Evolutionary conservation across 2,329 filamentous ascomycete genomes (phyloP).

Genomic region (Triangularia verruculosa): DNA sequence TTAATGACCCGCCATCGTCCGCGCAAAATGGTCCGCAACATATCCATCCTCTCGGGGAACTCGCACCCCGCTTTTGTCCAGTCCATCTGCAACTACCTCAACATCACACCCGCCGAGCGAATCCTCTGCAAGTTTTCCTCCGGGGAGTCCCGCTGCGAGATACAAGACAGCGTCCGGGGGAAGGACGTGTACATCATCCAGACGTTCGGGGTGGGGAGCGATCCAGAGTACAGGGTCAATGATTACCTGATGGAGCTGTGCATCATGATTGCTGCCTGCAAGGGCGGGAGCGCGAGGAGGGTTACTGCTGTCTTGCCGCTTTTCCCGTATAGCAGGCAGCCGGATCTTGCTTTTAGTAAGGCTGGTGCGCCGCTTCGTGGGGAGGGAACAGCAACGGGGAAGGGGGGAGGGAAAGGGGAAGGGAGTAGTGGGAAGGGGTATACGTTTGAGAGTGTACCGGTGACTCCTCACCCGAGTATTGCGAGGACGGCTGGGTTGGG

Average conservation of each 20-base stretch:
- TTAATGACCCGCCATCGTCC: background rate
- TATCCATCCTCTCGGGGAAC: slow-evolving; percentile 88
- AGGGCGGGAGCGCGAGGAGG: slow-evolving; percentile 74
- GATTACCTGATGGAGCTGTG: slow-evolving; percentile 72
- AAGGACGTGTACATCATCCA: slow-evolving; percentile 99
- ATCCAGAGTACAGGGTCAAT: slow-evolving; percentile 39
- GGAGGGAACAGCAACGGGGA: slow-evolving; percentile 45
- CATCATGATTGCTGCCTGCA: slow-evolving; percentile 98
- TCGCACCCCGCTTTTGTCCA: slow-evolving; percentile 88
- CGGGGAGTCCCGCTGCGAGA: slow-evolving; percentile 92
- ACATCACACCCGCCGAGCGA: slow-evolving; percentile 79
- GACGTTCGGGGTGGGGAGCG: slow-evolving; percentile 55
- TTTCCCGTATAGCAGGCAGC: slow-evolving; percentile 95
- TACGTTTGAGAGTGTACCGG: slow-evolving; percentile 89
- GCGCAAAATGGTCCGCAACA: slow-evolving; percentile 81
- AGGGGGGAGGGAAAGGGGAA: background rate
- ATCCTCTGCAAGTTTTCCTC: slow-evolving; percentile 90
- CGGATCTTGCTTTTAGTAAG: slow-evolving; percentile 96
- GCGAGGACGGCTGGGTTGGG: slow-evolving; percentile 61
- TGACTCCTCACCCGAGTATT: slow-evolving; percentile 74
- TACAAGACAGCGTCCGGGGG: slow-evolving; percentile 90
- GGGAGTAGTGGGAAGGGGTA: slow-evolving; percentile 37
- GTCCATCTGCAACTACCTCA: slow-evolving; percentile 82
- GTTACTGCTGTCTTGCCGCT: slow-evolving; percentile 93
- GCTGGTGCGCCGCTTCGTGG: slow-evolving; percentile 81